Conservation (phyloP, 2,329 filamentous ascomycete genomes). For the Reticulascus tulasneorum region DNA sequence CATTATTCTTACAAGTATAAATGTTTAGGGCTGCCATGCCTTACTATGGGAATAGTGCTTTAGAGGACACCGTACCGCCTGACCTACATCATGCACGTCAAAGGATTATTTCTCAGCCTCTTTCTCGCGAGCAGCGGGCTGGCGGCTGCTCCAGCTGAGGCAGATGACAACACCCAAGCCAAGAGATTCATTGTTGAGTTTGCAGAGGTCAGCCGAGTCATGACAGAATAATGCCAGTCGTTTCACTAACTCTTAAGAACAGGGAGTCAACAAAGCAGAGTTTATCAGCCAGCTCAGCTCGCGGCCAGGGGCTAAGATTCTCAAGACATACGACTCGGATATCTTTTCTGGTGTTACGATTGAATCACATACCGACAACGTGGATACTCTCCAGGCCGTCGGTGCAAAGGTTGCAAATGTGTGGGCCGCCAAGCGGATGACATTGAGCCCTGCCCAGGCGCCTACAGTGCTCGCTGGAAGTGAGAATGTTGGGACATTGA, state of each 20-base stretch:
- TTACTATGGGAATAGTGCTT: too few species aligned
- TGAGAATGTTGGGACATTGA: slow-evolving; percentile 11
- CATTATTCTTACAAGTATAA: too few species aligned
- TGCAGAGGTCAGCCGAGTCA: slow-evolving; percentile 13
- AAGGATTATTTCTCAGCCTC: too few species aligned
- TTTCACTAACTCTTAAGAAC: too few species aligned
- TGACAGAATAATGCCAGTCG: too few species aligned
- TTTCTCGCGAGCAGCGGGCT: too few species aligned
- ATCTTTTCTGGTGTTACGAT: slow-evolving; percentile 25
- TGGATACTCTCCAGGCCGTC: slow-evolving; percentile 28
- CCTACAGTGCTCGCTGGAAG: slow-evolving; percentile 10
- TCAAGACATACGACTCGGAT: slow-evolving; percentile 20
- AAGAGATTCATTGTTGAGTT: slow-evolving; percentile 20
- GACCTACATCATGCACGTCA: too few species aligned
- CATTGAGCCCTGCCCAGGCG: too few species aligned
- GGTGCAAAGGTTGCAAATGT: slow-evolving; percentile 29
- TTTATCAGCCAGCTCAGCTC: slow-evolving; percentile 8
- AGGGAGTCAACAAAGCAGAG: slow-evolving; percentile 10
- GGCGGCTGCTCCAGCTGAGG: too few species aligned
- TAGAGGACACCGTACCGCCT: too few species aligned
- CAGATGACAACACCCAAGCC: too few species aligned
- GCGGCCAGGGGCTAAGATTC: slow-evolving; percentile 11
- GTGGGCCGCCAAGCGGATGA: slow-evolving; percentile 25
- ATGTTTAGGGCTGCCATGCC: too few species aligned
- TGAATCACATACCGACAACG: slow-evolving; percentile 20